These are phyloP conservation scores for Acanthamoeba culbertsoni DNA, from an alignment of 208 protist genomes.

Conservation along the genomic window DNA sequence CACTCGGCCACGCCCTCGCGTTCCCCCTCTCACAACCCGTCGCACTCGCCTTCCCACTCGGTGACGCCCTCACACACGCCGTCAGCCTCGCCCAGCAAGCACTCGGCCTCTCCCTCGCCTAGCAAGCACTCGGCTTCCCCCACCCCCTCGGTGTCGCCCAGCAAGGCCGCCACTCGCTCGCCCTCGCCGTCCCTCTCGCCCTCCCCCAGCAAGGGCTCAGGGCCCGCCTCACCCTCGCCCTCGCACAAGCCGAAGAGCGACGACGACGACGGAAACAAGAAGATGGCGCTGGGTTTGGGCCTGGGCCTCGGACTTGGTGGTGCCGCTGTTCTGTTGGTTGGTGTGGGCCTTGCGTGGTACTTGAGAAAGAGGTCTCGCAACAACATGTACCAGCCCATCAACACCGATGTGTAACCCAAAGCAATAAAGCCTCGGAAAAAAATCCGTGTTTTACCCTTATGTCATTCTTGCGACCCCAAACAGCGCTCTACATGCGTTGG, in stretches of 20 bases:
- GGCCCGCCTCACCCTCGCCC: neutral
- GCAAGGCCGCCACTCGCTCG: neutral
- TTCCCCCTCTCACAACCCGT: neutral
- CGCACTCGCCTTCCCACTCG: neutral
- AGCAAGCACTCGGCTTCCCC: neutral
- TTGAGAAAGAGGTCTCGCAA: neutral
- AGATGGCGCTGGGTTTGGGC: constrained; percentile 45
- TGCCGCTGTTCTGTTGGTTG: constrained; percentile 47
- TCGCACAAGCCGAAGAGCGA: neutral
- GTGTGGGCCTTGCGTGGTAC: neutral
- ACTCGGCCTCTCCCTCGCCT: neutral
- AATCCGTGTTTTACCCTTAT: neutral
- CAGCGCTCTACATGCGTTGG: neutral
- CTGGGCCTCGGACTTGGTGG: constrained; percentile 42
- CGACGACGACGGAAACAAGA: neutral
- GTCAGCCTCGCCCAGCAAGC: neutral
- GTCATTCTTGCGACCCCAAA: neutral
- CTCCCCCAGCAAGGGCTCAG: neutral
- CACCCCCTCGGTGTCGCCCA: neutral
- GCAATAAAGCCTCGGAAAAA: neutral
- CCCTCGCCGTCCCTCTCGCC: neutral
- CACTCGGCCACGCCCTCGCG: neutral
- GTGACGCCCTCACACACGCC: neutral
- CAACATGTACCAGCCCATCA: neutral
- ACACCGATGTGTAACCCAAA: neutral